Conservation (phyloP, 495 filamentous ascomycete species). For the Lophiotrema nucula region DNA sequence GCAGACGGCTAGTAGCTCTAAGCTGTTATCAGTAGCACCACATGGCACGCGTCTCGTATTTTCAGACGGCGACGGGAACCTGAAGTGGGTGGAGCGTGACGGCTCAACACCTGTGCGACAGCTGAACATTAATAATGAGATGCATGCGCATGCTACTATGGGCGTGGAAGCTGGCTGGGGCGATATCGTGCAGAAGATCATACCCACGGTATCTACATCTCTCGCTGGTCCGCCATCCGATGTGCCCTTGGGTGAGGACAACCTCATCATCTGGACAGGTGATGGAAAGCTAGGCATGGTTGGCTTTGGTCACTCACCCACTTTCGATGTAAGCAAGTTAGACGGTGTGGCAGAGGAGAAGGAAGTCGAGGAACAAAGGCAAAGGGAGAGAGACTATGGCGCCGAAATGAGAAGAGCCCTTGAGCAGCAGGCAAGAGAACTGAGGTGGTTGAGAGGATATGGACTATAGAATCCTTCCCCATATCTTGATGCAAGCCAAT, state of each 20-base stretch:
- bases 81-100: conserved; percentile 92
- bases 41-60: conserved; percentile 85
- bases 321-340: conserved; percentile 13
- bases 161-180: conserved; percentile 32
- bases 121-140: conserved; percentile 63
- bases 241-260: conserved; percentile 32
- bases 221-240: not conserved
- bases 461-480: conserved; percentile 10
- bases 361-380: conserved; percentile 44
- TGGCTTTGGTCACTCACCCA: conserved; percentile 32
- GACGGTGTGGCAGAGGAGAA: conserved; percentile 44
- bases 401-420: conserved; percentile 71
- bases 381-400: conserved; percentile 59
- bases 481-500: not conserved
- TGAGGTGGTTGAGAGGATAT: conserved; percentile 67
- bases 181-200: conserved; percentile 46
- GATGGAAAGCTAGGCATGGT: conserved; percentile 43
- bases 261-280: conserved; percentile 45
- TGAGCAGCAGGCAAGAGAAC: conserved; percentile 78
- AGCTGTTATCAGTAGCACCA: conserved; percentile 77
- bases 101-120: conserved; percentile 76
- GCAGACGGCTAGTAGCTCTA: conserved; percentile 75
- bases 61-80: conserved; percentile 75
- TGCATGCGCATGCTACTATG: too few species aligned
- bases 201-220: conserved; percentile 33